Percentiles rank a stretch among this genome's conserved stretches.
Conservation (phyloP, 305 asterid genomes). For the Fraxinus greggii region DNA sequence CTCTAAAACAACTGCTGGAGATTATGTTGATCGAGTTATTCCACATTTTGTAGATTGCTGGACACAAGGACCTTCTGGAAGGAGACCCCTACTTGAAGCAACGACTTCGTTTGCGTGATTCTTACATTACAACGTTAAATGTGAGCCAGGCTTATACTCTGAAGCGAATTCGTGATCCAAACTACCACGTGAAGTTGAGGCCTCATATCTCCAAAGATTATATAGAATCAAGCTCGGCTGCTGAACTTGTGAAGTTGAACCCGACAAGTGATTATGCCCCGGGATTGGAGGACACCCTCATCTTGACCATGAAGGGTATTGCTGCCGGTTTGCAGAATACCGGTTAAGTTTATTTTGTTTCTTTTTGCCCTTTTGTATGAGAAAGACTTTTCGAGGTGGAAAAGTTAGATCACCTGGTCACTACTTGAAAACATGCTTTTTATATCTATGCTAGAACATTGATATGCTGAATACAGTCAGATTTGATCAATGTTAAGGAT, state of each 20-base stretch:
- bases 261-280: slow-evolving; percentile 61
- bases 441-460: not conserved
- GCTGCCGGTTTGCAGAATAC: slow-evolving; percentile 62
- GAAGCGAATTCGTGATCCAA: slow-evolving; percentile 47
- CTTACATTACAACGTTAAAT: slow-evolving; percentile 52
- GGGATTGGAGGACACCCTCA: slow-evolving; percentile 54
- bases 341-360: slow-evolving; percentile 28
- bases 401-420: not conserved
- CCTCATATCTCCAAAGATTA: slow-evolving; percentile 48
- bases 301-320: slow-evolving; percentile 60
- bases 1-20: not conserved
- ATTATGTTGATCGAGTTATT: not conserved
- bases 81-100: slow-evolving; percentile 60
- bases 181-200: slow-evolving; percentile 41
- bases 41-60: slow-evolving; percentile 39
- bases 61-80: slow-evolving; percentile 55
- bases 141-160: slow-evolving; percentile 54
- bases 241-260: slow-evolving; percentile 48
- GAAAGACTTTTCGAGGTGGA: not conserved
- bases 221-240: slow-evolving; percentile 40
- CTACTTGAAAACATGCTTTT: not conserved
- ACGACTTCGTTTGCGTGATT: slow-evolving; percentile 42
- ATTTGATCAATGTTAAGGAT: not conserved
- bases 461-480: not conserved
- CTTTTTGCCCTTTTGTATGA: not conserved